Base-by-base conservation (phyloP, 192 early-diverging fungal genomes). In the Spinellus fusiger region DNA sequence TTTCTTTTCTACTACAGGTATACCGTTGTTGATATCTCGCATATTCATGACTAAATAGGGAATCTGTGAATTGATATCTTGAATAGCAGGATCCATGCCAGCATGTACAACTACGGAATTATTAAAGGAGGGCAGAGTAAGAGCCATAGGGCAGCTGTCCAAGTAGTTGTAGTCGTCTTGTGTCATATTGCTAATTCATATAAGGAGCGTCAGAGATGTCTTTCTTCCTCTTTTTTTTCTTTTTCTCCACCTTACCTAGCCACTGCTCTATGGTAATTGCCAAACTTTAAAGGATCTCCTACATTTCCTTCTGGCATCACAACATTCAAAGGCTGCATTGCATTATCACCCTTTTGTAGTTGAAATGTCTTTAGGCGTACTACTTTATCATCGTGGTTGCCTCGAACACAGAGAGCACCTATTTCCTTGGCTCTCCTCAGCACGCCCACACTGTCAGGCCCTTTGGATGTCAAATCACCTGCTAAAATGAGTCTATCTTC, bases 381-480 rank as follows among this genome's bases (percentile, higher is more conserved):
- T 3, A 89, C 81, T 34, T 73, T 73, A 64, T 91, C 86, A 49
- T 91, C 89, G 46, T 90, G 89, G 62, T 90, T 90, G 26, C 89
- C 89, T 20, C 87, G 79, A 2, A 84, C 81, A 63, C 82, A 78
- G 63, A 74, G 69, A 16, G 78, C 80, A 16, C 60, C 62, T 2
- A 83, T 48, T 29, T 77, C 58, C 33, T 71, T 54, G 1, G 83
- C 83, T 13, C 70, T 69, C 38, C 74, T 66, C 31, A 89, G 51
- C 0, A 89, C 87, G 15, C 75, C 74, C 2, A 79, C 40, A 10
- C 81, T 86, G 27, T 82, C 66, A 18, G 82, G 79, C 0, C 89
- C 89, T 47, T 86, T 87, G 33, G 81, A 72, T 6, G 80, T 73
- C 1, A 90, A 38, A 62, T 90, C 89, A 12, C 89, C 89, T 0